These are phyloP conservation scores for Blepharisma stoltei DNA, from an alignment of 73 alveolate species.

Conservation along the genomic window DNA sequence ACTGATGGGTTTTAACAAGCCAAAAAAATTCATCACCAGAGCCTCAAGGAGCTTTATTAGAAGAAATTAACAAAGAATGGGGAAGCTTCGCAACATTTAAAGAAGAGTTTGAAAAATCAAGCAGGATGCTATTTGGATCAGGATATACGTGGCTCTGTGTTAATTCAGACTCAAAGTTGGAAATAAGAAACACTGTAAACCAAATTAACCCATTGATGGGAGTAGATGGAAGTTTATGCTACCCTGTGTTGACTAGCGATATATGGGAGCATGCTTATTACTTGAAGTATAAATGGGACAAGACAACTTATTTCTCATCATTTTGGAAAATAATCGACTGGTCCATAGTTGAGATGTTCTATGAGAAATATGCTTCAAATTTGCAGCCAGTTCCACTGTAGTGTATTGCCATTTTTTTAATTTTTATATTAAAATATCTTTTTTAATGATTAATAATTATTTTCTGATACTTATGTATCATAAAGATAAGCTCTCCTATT, in stretches of 20 bases:
- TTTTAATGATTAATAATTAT: no score
- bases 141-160: conserved; percentile 38
- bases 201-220: conserved; percentile 34
- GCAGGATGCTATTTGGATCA: conserved; percentile 27
- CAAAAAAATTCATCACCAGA: background rate
- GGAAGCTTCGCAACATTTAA: conserved; percentile 29
- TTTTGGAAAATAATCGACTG: conserved; percentile 25
- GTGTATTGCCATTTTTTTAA: background rate
- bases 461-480: no score
- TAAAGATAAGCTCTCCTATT: no score
- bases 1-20: conserved; percentile 15
- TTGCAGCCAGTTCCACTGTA: conserved; percentile 29
- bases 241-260: conserved; percentile 27
- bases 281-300: conserved; percentile 20
- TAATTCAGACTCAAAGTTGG: conserved; percentile 21
- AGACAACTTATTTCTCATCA: conserved; percentile 23
- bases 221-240: background rate
- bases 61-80: conserved; percentile 24
- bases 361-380: conserved; percentile 19
- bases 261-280: conserved; percentile 42
- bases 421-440: no score
- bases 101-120: background rate
- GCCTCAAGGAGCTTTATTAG: conserved; percentile 21
- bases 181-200: conserved; percentile 23
- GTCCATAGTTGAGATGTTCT: conserved; percentile 27